Percentiles rank a stretch among this genome's conserved stretches.
Conservation (phyloP, 192 early-diverging fungal genomes). For the Phycomyces nitens region DNA sequence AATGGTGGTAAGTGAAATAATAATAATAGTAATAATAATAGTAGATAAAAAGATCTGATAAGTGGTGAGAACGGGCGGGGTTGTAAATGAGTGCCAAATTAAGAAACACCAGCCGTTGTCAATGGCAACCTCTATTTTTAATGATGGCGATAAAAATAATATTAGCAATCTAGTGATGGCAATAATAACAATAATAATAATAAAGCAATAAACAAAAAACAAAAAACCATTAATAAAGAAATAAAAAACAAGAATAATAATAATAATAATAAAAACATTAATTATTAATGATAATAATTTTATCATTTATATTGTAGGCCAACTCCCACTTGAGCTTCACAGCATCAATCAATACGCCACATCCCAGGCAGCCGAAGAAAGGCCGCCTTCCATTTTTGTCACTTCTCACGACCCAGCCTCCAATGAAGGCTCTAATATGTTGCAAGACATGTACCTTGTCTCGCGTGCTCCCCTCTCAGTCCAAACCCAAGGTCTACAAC, state of each 20-base stretch:
- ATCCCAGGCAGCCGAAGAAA: not conserved
- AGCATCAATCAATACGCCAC: not conserved
- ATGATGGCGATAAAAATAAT: no score
- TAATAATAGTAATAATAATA: not conserved
- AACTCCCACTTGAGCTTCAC: constrained; percentile 17
- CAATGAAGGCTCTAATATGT: not conserved
- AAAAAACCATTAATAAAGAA: no score
- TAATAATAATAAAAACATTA: no score
- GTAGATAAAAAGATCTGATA: constrained; percentile 4
- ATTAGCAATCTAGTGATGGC: no score
- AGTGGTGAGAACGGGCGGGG: not conserved
- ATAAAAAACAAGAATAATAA: no score
- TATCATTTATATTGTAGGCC: constrained; percentile 12
- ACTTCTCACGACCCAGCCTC: constrained; percentile 19
- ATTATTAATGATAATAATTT: no score
- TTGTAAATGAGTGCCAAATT: no score
- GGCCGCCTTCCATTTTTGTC: constrained; percentile 29
- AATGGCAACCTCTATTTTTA: no score
- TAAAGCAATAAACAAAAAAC: no score
- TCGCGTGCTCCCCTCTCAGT: constrained; percentile 9
- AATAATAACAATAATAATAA: no score
- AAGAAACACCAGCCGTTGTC: no score
- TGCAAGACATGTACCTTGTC: constrained; percentile 8
- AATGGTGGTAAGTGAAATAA: constrained; percentile 25
- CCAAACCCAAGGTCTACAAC: constrained; percentile 12